These are phyloP conservation scores for Gyrodon lividus DNA, from an alignment of 768 basidiomycete species.

Conservation along the genomic window DNA sequence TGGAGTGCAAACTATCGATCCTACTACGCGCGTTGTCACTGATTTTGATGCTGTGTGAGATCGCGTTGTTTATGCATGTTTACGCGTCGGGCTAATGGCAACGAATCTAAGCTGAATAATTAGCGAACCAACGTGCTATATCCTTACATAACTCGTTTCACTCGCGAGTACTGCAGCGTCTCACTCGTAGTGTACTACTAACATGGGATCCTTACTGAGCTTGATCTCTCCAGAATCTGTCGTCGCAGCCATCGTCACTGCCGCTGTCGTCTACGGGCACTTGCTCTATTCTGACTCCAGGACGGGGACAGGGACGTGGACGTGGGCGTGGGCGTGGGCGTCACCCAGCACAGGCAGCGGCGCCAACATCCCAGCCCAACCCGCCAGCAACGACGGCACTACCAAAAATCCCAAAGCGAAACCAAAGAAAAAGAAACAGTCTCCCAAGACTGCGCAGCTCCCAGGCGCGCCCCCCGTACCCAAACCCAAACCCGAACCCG, in stretches of 20 bases:
- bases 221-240: conserved; percentile 42
- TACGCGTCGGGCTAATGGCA: conserved; percentile 25
- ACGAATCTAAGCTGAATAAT: no score
- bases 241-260: conserved; percentile 38
- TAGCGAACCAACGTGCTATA: no score
- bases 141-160: no score
- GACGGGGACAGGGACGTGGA: no score
- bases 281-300: conserved; percentile 11
- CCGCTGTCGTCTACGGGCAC: conserved; percentile 43
- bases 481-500: conserved; percentile 6
- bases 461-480: conserved; percentile 7
- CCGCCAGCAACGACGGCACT: neutral
- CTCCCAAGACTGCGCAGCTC: conserved; percentile 5
- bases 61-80: conserved; percentile 30
- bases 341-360: neutral
- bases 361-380: no score
- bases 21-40: no score
- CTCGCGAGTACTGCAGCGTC: no score
- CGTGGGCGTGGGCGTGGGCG: no score
- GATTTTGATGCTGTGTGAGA: conserved; percentile 5
- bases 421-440: conserved; percentile 31
- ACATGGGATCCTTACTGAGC: conserved; percentile 50
- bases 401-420: conserved; percentile 22
- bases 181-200: no score
- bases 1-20: no score